Percentiles rank a stretch among this genome's conserved stretches.
phyloP scores from a whole-genome alignment of 352 stramenopile species.

The Phytopythium mirpurense region DNA sequence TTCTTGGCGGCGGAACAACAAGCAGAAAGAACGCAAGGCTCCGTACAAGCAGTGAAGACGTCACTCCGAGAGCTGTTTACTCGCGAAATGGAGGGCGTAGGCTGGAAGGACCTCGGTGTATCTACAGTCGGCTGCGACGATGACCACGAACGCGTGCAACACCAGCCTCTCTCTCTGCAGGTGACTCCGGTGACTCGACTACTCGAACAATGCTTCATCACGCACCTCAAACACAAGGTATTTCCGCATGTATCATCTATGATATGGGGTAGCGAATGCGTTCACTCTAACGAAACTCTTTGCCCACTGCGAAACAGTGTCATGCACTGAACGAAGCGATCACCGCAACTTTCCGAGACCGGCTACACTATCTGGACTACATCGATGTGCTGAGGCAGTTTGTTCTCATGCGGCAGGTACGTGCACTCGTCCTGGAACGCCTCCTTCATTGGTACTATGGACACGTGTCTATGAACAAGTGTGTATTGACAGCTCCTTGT shows the following conservation, averaged over 20 bases:
- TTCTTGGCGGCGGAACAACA: constrained; percentile 24
- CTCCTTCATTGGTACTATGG: too few species aligned
- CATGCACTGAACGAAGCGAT: constrained; percentile 38
- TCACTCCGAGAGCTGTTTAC: background rate
- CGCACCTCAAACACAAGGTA: constrained; percentile 17
- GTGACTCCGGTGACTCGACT: background rate
- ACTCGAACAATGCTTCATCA: background rate
- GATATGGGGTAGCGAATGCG: too few species aligned
- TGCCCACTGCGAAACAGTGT: constrained; percentile 24
- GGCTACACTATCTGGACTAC: constrained; percentile 45
- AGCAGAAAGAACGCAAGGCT: background rate
- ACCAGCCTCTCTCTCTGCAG: background rate
- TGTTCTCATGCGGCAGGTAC: constrained; percentile 74
- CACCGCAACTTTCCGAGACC: constrained; percentile 43
- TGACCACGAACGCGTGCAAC: background rate
- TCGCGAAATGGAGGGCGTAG: background rate
- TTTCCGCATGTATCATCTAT: too few species aligned
- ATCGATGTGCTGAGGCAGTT: constrained; percentile 47
- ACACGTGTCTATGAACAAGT: too few species aligned
- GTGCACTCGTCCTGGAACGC: background rate
- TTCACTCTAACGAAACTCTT: too few species aligned
- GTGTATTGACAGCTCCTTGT: too few species aligned
- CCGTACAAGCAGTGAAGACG: background rate
- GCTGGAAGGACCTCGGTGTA: background rate
- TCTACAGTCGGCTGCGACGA: too few species aligned